These are phyloP conservation scores for Nyssa sinensis DNA, from an alignment of 148 eudicot species.

Conservation along the genomic window DNA sequence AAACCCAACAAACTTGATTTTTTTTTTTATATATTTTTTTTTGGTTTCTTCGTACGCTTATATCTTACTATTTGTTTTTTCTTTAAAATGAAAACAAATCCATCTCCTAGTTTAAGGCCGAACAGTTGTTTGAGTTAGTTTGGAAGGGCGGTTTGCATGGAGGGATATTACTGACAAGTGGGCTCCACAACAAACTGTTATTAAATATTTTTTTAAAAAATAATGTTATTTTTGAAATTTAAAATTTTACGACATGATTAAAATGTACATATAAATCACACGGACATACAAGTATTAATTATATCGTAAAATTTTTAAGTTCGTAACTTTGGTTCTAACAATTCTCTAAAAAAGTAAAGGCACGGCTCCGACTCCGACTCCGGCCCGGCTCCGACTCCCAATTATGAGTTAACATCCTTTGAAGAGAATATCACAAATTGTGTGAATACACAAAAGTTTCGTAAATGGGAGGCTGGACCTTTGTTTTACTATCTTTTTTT, in stretches of 20 bases:
- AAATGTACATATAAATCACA: too few relatives aligned
- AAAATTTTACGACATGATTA: too few relatives aligned
- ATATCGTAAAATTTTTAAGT: too few relatives aligned
- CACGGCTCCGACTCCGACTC: too few relatives aligned
- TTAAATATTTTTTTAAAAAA: neutral
- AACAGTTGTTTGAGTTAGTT: conserved; percentile 3
- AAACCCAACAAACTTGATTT: conserved; percentile 5
- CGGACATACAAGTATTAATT: too few relatives aligned
- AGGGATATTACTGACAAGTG: neutral
- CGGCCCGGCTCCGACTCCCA: neutral
- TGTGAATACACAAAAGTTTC: neutral
- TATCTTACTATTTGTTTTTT: neutral
- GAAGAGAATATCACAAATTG: neutral
- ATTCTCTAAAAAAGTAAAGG: too few relatives aligned
- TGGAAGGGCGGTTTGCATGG: conserved; percentile 10
- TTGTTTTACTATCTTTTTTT: too few relatives aligned
- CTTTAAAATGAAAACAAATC: neutral
- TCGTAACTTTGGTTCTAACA: too few relatives aligned
- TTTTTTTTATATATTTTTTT: neutral
- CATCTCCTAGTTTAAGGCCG: neutral
- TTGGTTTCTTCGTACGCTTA: neutral
- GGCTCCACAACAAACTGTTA: conserved; percentile 1
- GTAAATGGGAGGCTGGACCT: too few relatives aligned
- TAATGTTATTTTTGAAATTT: too few relatives aligned
- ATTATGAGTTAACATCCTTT: neutral